Evolutionary conservation across 2,329 filamentous ascomycete species (phyloP).

Genomic region (Clarireedia monteithiana): DNA sequence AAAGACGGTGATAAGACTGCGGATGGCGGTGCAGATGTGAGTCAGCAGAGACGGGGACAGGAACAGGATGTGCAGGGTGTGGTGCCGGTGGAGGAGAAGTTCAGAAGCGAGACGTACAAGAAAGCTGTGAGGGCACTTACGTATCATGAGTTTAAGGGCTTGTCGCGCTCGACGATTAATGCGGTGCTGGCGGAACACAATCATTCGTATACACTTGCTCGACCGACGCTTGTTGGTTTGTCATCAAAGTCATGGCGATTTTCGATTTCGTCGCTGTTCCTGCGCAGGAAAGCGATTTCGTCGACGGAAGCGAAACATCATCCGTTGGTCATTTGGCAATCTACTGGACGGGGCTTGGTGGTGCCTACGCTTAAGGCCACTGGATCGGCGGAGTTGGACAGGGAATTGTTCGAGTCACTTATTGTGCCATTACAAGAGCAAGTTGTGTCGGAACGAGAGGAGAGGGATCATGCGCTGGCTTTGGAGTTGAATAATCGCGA

Average conservation of each 20-base stretch:
- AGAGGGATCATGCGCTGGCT: slow-evolving; percentile 46
- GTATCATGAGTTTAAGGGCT: slow-evolving; percentile 67
- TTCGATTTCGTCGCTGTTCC: slow-evolving; percentile 62
- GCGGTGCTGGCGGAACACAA: slow-evolving; percentile 76
- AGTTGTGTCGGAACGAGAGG: slow-evolving; percentile 37
- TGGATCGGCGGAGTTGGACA: slow-evolving; percentile 55
- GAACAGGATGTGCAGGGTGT: slow-evolving; percentile 1
- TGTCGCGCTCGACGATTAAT: slow-evolving; percentile 66
- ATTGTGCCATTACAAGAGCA: slow-evolving; percentile 44
- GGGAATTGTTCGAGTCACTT: slow-evolving; percentile 51
- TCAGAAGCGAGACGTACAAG: slow-evolving; percentile 60
- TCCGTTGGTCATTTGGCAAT: slow-evolving; percentile 55
- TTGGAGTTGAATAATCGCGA: slow-evolving; percentile 48
- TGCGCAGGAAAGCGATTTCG: slow-evolving; percentile 51
- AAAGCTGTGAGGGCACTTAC: slow-evolving; percentile 60
- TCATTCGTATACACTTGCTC: slow-evolving; percentile 66
- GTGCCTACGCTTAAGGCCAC: slow-evolving; percentile 58
- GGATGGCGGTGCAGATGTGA: background rate
- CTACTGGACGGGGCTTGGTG: slow-evolving; percentile 46
- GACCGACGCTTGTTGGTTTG: slow-evolving; percentile 60
- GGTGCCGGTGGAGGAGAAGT: slow-evolving; percentile 55
- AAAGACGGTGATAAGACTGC: slow-evolving; percentile 21
- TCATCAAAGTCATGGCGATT: slow-evolving; percentile 72
- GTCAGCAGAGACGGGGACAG: too few relatives aligned
- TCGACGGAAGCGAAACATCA: slow-evolving; percentile 50